Base-by-base conservation (phyloP, 768 basidiomycete genomes). In the Termitomyces sp. region DNA sequence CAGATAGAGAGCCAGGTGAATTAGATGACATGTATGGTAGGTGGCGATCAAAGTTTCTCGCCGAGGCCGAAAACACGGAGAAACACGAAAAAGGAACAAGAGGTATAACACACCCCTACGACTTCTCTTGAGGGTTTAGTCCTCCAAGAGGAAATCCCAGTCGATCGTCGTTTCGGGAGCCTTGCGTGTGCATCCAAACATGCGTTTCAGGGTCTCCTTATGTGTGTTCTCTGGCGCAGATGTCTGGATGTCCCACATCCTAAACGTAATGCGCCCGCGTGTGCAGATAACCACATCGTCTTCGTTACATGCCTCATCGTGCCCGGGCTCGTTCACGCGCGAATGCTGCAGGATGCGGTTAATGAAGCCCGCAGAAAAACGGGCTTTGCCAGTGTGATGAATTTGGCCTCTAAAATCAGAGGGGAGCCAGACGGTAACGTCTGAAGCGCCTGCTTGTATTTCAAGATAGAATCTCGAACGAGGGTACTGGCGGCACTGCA, bases 61-160 rank as follows among this genome's bases (percentile, higher is more conserved):
- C 26, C 40, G 34, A 30, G 34, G 37, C 36, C 40, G 56, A 42
- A 57, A 52, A 36, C 58, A 59, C 34, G 43, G 32, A 26, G 32
- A 34, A 56, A 57, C 50, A 43, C n/a, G 61, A 45, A 53, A 61
- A 56, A 58, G 43, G 27, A 33, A 58, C 50, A 37, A 47, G 43
- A 18, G 42, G 34, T 45, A 13, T 8, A 44, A 49, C 20, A 32
- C 20, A 22, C n/a, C n/a, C n/a, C n/a, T n/a, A 12, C 5, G 14
- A 22, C 13, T 10, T 9, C n/a, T 18, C 37, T 56, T 56, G 32
- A 20, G n/a, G 37, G 37, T 30, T 71, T 73, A 89, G 66, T 88
- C 87, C 58, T 89, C 87, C 48, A 91, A 78, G 57, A 91, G 74
- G 71, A 88, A 91, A 68, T 91, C 89, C 89, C 89, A 91, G 71